These are phyloP conservation scores for Eucalyptus melliodora DNA, from an alignment of 345 rosid genomes.

Conservation along the genomic window DNA sequence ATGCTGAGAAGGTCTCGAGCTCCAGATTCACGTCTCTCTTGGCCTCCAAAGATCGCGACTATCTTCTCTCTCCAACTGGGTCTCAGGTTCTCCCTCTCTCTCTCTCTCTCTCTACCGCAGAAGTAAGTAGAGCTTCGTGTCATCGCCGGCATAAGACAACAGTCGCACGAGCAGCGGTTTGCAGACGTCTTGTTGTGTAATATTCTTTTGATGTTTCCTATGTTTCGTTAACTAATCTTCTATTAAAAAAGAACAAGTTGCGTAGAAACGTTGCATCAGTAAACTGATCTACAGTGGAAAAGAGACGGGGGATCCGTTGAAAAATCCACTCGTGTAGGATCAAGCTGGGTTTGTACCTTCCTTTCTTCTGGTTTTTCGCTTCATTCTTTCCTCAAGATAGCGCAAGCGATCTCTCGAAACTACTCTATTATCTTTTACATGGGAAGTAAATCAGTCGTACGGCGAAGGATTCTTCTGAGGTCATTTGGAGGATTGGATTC, in stretches of 20 bases:
- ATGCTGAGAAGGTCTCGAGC: not conserved
- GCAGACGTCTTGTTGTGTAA: not conserved
- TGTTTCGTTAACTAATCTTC: not conserved
- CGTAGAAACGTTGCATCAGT: not conserved
- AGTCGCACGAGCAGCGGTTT: not conserved
- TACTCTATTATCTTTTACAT: not conserved
- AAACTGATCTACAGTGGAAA: not conserved
- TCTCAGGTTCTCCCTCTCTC: slow-evolving; percentile 14
- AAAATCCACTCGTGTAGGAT: not conserved
- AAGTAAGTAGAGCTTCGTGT: not conserved
- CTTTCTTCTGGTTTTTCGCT: not conserved
- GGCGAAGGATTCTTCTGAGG: not conserved
- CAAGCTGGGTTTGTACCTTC: not conserved
- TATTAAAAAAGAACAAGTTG: not conserved
- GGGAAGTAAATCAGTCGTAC: not conserved
- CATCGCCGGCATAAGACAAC: not conserved
- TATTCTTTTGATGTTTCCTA: not conserved
- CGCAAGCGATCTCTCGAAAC: not conserved
- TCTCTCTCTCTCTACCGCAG: not conserved
- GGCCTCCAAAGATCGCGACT: slow-evolving; percentile 40
- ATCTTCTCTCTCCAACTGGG: slow-evolving; percentile 23
- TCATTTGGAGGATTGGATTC: not conserved
- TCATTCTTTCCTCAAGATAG: not conserved
- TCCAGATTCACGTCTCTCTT: slow-evolving; percentile 26
- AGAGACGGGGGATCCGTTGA: not conserved